Conservation (phyloP, 768 basidiomycete genomes). For the Candolleomyces eurysporus region DNA sequence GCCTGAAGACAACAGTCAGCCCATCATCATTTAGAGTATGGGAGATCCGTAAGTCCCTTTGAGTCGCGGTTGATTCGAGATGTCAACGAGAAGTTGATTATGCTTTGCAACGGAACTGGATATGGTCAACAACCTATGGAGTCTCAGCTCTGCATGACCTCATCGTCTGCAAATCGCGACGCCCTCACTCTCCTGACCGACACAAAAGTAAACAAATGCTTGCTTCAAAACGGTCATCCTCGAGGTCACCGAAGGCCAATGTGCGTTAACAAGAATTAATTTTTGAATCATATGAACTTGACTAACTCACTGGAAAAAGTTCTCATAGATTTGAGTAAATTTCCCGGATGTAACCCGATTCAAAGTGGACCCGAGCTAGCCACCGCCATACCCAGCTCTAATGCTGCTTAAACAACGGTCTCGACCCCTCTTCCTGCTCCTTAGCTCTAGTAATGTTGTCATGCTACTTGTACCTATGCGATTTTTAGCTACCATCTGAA, state of each 20-base stretch:
- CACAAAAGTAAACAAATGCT: conserved; percentile 5
- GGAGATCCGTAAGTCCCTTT: conserved; percentile 13
- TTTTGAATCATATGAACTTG: too few relatives aligned
- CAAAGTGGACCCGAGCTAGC: conserved; percentile 4
- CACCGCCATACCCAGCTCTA: not conserved
- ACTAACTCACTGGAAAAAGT: too few relatives aligned
- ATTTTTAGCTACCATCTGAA: too few relatives aligned
- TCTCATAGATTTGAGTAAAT: not conserved
- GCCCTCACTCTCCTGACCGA: conserved; percentile 4
- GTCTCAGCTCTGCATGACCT: not conserved
- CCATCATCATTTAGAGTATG: conserved; percentile 14
- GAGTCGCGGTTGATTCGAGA: not conserved
- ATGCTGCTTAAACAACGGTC: not conserved
- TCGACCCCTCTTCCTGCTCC: not conserved
- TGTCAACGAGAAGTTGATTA: not conserved
- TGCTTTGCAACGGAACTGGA: not conserved
- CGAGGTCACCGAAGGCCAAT: conserved; percentile 9
- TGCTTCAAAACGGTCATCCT: not conserved
- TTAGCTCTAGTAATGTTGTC: not conserved
- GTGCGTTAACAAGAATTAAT: too few relatives aligned
- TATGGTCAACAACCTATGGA: conserved; percentile 9
- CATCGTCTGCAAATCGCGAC: conserved; percentile 1
- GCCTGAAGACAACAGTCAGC: conserved; percentile 10
- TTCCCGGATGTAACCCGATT: conserved; percentile 5
- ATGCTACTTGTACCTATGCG: too few relatives aligned